phyloP scores from a whole-genome alignment of 2,329 filamentous ascomycete species.

The Calonectria leucothoes region DNA sequence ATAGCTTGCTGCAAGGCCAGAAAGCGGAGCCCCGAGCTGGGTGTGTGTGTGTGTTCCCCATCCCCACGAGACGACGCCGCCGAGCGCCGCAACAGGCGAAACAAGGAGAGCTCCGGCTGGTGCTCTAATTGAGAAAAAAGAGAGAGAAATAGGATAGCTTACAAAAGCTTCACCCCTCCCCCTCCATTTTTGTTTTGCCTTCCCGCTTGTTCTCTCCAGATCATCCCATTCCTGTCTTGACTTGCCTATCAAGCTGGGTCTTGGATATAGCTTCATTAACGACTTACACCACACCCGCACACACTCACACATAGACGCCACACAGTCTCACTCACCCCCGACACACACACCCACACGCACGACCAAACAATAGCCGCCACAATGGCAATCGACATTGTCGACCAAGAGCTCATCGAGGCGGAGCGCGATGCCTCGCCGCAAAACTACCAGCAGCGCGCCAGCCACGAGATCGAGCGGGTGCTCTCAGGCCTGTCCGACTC shows the following conservation, averaged over 20 bases:
- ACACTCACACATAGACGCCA: background rate
- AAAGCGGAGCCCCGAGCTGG: conserved; percentile 7
- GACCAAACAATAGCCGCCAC: background rate
- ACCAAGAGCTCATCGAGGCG: conserved; percentile 63
- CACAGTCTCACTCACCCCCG: background rate
- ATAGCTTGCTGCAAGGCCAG: conserved; percentile 33
- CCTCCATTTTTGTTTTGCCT: background rate
- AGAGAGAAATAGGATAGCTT: conserved; percentile 8
- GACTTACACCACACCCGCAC: conserved; percentile 5
- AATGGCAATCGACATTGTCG: conserved; percentile 63
- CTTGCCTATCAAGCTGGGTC: background rate
- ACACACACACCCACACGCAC: background rate
- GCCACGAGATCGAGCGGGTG: conserved; percentile 71
- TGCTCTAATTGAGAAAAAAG: background rate
- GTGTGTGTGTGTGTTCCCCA: too few species aligned
- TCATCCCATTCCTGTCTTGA: background rate
- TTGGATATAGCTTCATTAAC: background rate
- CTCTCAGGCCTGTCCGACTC: conserved; percentile 59
- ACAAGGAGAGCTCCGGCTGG: background rate
- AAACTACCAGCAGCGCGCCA: conserved; percentile 53
- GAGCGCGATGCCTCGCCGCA: conserved; percentile 66
- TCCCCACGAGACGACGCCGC: background rate
- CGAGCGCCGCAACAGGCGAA: background rate
- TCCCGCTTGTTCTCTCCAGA: background rate
- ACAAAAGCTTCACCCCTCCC: conserved; percentile 18